Percentiles rank a stretch among this genome's conserved stretches.
Evolutionary conservation across 2,329 filamentous ascomycete genomes (phyloP).

Genomic region (Triangularia setosa): DNA sequence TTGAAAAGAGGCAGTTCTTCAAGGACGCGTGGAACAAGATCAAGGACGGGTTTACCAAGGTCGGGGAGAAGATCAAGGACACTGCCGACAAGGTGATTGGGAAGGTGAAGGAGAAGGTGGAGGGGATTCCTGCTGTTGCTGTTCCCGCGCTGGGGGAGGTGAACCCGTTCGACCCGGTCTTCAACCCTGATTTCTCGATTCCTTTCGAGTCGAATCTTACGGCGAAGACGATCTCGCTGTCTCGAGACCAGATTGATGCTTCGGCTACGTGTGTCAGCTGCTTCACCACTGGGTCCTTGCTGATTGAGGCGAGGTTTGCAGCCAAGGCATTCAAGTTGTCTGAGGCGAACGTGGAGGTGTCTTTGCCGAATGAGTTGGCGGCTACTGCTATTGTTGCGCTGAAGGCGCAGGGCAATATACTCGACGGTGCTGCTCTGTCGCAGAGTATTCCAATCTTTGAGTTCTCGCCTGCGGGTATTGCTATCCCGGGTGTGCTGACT

Average conservation of each 20-base stretch:
- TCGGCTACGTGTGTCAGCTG: constrained; percentile 8
- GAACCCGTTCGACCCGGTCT: background rate
- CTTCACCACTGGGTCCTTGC: constrained; percentile 11
- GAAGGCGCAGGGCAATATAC: constrained; percentile 3
- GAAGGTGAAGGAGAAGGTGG: background rate
- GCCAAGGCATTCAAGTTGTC: constrained; percentile 1
- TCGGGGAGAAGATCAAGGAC: background rate
- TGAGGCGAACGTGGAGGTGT: constrained; percentile 11
- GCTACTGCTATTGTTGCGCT: constrained; percentile 10
- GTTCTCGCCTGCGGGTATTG: constrained; percentile 7
- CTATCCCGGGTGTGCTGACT: constrained; percentile 15
- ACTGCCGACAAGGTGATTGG: background rate
- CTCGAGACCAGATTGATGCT: background rate
- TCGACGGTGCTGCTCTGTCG: background rate
- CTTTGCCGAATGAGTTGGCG: constrained; percentile 2
- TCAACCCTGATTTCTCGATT: constrained; percentile 9
- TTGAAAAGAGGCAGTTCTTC: background rate
- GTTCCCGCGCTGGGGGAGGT: background rate
- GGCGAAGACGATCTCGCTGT: constrained; percentile 6
- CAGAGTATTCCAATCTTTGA: constrained; percentile 10
- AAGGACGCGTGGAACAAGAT: background rate
- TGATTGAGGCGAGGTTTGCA: constrained; percentile 9
- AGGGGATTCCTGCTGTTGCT: background rate
- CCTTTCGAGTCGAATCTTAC: constrained; percentile 10
- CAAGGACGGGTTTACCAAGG: background rate